Base-by-base conservation (phyloP, 2,329 filamentous ascomycete species). In the Exophiala spinifera region DNA sequence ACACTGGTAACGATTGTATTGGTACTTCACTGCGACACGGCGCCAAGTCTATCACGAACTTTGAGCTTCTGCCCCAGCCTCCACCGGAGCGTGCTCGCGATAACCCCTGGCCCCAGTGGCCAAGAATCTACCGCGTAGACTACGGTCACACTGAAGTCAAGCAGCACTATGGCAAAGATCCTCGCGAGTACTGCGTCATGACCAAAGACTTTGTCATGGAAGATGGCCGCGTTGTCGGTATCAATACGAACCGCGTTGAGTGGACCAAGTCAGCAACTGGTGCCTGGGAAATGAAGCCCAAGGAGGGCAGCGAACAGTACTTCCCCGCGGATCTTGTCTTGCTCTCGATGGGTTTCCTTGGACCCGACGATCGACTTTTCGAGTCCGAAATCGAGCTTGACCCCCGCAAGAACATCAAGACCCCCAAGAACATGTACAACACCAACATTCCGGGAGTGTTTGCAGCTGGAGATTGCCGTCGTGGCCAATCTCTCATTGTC, bases 51-150 rank as follows among this genome's bases (percentile, higher is more conserved):
- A 89, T 97, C 61, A 88, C 88, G 75, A 96, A 97, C 82, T 96
- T 97, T 65, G 92, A 97, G 78, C 80, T 97, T 53, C 81, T 97
- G 60, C 92, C 92, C 25, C 91, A 96, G 74, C 92, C 92, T 64
- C 90, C 91, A 6, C 83, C 88, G 56, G 87, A 95, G 80, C 90
- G 92, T 75, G 91, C 89, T 61, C 83, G 84, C 60, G 92, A 96
- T 74, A 97, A 97, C 79, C 92, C 92, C 59, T 97, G 92, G 92
- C 92, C 92, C 8, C 92, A 96, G 75, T 97, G 92, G 91, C 92
- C 92, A 54, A 89, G 91, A 67, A 91, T 96, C 71, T 96, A 96
- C 81, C 91, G 92, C 65, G 89, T 96, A n/a, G 92, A 97, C 75
- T 97, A 97, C 68, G 92, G 92, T 53, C 92, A 97, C 79, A 87